These are phyloP conservation scores for Perkinsus olseni DNA, from an alignment of 169 alveolate species.

Conservation along the genomic window DNA sequence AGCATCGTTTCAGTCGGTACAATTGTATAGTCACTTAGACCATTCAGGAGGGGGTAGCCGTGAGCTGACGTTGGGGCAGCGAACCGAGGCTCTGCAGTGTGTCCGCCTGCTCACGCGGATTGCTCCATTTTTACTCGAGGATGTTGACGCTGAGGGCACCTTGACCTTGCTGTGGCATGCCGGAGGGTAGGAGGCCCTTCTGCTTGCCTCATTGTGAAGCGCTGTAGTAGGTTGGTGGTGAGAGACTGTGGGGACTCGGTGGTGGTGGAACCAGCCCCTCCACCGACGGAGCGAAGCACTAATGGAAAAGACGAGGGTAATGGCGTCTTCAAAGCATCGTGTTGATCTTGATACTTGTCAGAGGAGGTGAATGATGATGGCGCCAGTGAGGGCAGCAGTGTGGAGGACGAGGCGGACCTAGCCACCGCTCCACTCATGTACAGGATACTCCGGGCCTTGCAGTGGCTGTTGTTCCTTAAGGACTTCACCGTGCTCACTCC, in stretches of 20 bases:
- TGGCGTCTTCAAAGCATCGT: no score
- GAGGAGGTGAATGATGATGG: neutral
- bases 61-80: neutral
- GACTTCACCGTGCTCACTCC: neutral
- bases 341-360: no score
- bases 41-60: neutral
- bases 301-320: no score
- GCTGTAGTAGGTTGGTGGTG: neutral
- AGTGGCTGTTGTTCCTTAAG: neutral
- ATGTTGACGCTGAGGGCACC: neutral
- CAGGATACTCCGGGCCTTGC: neutral
- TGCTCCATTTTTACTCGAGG: neutral
- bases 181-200: neutral
- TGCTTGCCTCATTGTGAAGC: neutral
- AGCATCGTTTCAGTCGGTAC: no score
- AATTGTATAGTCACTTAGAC: no score
- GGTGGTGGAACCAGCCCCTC: neutral
- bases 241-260: neutral
- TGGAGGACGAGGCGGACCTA: neutral
- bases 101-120: neutral
- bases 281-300: neutral
- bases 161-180: neutral
- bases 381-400: neutral
- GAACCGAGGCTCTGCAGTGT: neutral
- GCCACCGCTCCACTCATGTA: neutral